phyloP scores from a whole-genome alignment of 306 rosid genomes.

The Lotus japonicus region DNA sequence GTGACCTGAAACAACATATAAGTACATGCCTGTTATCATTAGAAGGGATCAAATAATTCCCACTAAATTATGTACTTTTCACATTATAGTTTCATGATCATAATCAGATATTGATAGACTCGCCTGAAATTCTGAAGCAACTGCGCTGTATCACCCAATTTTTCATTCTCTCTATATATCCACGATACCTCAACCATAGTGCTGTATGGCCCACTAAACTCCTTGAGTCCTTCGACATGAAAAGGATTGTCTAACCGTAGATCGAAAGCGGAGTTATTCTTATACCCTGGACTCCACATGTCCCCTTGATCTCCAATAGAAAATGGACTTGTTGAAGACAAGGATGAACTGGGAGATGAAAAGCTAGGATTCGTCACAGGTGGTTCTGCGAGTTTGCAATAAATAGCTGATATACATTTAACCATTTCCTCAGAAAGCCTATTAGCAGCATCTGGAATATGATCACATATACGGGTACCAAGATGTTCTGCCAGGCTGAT shows the following conservation, averaged over 20 bases:
- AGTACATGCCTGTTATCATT: slow-evolving; percentile 1
- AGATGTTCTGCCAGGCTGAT: slow-evolving; percentile 88
- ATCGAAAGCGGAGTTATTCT: slow-evolving; percentile 60
- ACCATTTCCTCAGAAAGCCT: slow-evolving; percentile 87
- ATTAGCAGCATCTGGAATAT: slow-evolving; percentile 68
- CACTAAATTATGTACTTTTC: background rate
- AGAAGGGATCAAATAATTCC: background rate
- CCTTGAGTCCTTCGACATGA: slow-evolving; percentile 76
- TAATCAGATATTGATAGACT: background rate
- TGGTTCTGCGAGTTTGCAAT: slow-evolving; percentile 79
- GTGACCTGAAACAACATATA: slow-evolving; percentile 50
- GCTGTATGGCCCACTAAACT: slow-evolving; percentile 84
- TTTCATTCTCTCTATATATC: slow-evolving; percentile 64
- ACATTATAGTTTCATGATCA: background rate
- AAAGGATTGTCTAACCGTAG: slow-evolving; percentile 77
- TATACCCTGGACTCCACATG: slow-evolving; percentile 71
- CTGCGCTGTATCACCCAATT: slow-evolving; percentile 57
- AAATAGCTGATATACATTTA: slow-evolving; percentile 77
- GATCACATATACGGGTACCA: slow-evolving; percentile 64
- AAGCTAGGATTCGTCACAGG: slow-evolving; percentile 51
- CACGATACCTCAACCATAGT: slow-evolving; percentile 92
- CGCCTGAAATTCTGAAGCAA: slow-evolving; percentile 83
- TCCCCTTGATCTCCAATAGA: slow-evolving; percentile 69
- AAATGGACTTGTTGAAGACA: slow-evolving; percentile 60
- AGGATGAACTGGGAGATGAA: slow-evolving; percentile 74